phyloP scores from a whole-genome alignment of 1,284 basidiomycete species.

The Apiotrichum domesticum region DNA sequence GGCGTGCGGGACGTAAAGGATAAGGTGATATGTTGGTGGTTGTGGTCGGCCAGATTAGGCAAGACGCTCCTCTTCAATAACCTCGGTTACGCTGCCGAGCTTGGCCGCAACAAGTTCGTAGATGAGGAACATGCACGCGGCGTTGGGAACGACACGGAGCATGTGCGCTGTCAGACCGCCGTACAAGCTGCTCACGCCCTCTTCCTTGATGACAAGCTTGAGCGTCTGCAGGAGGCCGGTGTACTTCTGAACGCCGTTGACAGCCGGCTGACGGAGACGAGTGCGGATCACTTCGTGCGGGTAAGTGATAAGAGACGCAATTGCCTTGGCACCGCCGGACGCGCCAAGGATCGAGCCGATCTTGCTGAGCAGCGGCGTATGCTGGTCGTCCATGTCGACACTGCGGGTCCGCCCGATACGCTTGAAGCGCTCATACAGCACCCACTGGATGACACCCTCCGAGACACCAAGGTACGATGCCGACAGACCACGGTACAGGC shows the following conservation, averaged over 20 bases:
- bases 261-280: slow-evolving; percentile 76
- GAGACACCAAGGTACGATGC: slow-evolving; percentile 94
- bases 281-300: slow-evolving; percentile 96
- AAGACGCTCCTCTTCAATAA: neutral
- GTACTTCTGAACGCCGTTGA: slow-evolving; percentile 63
- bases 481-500: slow-evolving; percentile 91
- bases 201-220: slow-evolving; percentile 77
- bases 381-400: slow-evolving; percentile 28
- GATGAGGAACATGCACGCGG: slow-evolving; percentile 77
- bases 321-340: slow-evolving; percentile 87
- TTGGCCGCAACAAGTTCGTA: slow-evolving; percentile 46
- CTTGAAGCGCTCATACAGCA: slow-evolving; percentile 69
- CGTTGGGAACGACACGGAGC: slow-evolving; percentile 94
- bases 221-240: slow-evolving; percentile 80
- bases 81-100: slow-evolving; percentile 15
- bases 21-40: no score
- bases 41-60: no score
- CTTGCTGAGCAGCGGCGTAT: slow-evolving; percentile 52
- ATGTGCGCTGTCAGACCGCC: slow-evolving; percentile 91
- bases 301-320: slow-evolving; percentile 90
- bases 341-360: slow-evolving; percentile 71
- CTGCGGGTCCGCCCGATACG: slow-evolving; percentile 24
- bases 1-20: no score
- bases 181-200: slow-evolving; percentile 69
- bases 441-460: slow-evolving; percentile 97